phyloP scores from a whole-genome alignment of 768 basidiomycete species.

The Kwoniella mangroviensis region DNA sequence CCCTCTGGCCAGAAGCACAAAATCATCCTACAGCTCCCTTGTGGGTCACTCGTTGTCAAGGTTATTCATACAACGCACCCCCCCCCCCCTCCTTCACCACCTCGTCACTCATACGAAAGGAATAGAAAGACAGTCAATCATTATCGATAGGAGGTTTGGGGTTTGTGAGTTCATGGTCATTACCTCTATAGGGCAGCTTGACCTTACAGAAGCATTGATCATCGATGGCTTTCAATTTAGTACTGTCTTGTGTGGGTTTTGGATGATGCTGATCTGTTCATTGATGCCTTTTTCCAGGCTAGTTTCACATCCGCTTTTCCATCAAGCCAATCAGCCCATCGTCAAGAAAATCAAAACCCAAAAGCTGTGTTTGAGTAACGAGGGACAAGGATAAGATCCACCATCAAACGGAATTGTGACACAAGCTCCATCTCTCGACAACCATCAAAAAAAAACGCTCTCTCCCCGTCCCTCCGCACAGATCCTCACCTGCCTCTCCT shows the following conservation, averaged over 20 bases:
- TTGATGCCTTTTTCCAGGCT: background rate
- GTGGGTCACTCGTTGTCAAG: slow-evolving; percentile 4
- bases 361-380: slow-evolving; percentile 1
- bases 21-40: background rate
- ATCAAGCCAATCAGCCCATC: background rate
- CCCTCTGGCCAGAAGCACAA: slow-evolving; percentile 6
- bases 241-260: background rate
- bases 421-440: background rate
- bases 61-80: slow-evolving; percentile 9
- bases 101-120: background rate
- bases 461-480: background rate
- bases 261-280: background rate
- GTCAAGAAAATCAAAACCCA: background rate
- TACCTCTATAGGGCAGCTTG: background rate
- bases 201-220: background rate
- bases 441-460: background rate
- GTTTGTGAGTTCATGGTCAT: too few relatives aligned
- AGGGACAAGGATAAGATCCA: background rate
- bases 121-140: background rate
- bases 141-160: background rate
- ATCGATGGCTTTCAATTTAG: background rate
- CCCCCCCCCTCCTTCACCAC: background rate
- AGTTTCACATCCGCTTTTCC: background rate
- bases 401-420: background rate
- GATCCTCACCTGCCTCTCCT: background rate